These are phyloP conservation scores for Sechiopsis laciniata DNA, from an alignment of 306 rosid species.

Conservation along the genomic window DNA sequence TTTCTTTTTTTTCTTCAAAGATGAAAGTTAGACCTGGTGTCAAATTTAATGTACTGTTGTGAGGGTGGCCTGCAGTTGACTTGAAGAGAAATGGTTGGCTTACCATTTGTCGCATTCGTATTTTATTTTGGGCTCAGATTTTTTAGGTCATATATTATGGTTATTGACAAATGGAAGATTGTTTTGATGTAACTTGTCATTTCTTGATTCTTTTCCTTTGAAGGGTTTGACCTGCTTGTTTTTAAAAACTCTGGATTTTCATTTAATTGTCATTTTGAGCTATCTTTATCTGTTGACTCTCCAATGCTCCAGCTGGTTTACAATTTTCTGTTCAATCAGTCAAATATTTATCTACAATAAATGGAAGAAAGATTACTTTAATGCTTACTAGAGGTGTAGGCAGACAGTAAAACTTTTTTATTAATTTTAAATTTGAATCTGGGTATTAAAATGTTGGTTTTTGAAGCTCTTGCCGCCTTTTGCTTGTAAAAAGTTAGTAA, in stretches of 20 bases:
- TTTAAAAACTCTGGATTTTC: slow-evolving; percentile 3
- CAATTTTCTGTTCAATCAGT: background rate
- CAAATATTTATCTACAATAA: background rate
- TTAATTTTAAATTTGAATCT: background rate
- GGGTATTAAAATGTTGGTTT: background rate
- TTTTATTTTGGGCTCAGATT: background rate
- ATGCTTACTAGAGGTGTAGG: background rate
- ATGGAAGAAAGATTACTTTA: background rate
- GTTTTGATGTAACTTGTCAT: slow-evolving; percentile 11
- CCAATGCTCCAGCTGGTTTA: background rate
- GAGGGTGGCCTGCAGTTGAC: slow-evolving; percentile 9
- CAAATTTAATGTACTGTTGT: background rate
- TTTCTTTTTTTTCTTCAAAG: slow-evolving; percentile 3
- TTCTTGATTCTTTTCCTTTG: background rate
- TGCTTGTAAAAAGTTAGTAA: background rate
- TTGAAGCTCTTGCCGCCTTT: background rate
- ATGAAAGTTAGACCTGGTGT: background rate
- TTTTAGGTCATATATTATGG: background rate
- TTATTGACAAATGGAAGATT: background rate
- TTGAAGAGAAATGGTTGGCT: background rate
- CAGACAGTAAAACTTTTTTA: background rate
- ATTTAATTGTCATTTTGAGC: background rate
- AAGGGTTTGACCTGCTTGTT: background rate
- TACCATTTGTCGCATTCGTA: background rate
- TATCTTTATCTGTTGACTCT: background rate